Percentiles rank a stretch among this genome's conserved stretches.
These are phyloP conservation scores for Mimosa bimucronata DNA, from an alignment of 306 rosid species.

Conservation along the genomic window DNA sequence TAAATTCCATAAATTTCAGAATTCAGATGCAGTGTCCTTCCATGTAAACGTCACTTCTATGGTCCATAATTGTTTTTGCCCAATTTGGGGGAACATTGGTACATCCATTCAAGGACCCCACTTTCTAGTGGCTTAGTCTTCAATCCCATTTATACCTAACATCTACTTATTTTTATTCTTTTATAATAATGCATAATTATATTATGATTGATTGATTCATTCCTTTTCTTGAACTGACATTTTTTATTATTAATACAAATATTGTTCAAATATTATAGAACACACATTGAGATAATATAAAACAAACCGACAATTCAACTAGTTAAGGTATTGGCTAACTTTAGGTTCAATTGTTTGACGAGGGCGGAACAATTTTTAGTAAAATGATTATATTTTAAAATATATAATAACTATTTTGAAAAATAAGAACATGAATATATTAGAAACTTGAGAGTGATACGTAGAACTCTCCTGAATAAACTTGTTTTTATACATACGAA, in stretches of 20 bases:
- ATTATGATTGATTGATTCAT: background rate
- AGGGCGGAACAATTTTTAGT: too few relatives aligned
- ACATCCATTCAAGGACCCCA: constrained; percentile 2
- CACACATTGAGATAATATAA: too few relatives aligned
- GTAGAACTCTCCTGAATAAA: too few relatives aligned
- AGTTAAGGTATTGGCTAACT: background rate
- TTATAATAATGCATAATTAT: background rate
- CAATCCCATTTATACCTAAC: background rate
- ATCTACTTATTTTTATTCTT: background rate
- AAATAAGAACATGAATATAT: too few relatives aligned
- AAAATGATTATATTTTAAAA: too few relatives aligned
- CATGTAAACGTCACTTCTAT: background rate
- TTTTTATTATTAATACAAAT: background rate
- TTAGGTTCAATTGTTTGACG: background rate
- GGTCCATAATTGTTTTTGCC: background rate
- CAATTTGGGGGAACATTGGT: background rate
- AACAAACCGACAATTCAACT: background rate
- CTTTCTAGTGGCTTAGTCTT: background rate
- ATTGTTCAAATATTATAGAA: background rate
- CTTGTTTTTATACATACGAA: background rate
- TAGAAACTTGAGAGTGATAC: too few relatives aligned
- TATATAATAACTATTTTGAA: too few relatives aligned
- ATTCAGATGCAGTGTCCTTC: background rate
- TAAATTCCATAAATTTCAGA: background rate
- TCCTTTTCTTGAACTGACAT: background rate